phyloP scores from a whole-genome alignment of 257 asterid species.

The Vinca minor region DNA sequence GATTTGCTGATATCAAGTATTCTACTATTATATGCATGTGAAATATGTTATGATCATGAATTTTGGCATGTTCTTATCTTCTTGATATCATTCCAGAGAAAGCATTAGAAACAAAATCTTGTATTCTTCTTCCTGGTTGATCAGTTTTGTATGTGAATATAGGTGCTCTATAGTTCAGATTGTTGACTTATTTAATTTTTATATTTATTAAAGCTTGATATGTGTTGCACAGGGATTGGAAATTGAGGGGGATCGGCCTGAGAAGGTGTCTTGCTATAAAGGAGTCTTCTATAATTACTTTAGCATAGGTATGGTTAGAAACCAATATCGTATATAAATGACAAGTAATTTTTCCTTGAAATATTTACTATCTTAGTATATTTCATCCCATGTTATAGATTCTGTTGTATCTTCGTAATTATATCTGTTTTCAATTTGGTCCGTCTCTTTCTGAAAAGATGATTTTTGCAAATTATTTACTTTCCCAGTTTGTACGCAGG shows the following conservation, averaged over 20 bases:
- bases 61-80: neutral
- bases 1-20: neutral
- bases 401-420: neutral
- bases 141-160: neutral
- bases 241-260: slow-evolving; percentile 60
- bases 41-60: neutral
- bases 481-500: slow-evolving; percentile 38
- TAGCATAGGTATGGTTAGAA: slow-evolving; percentile 66
- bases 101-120: neutral
- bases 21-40: neutral
- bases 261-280: slow-evolving; percentile 56
- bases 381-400: neutral
- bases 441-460: neutral
- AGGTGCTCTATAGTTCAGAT: neutral
- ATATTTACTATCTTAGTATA: neutral
- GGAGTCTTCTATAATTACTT: slow-evolving; percentile 95
- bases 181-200: neutral
- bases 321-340: neutral
- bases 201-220: slow-evolving; percentile 8
- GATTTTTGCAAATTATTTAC: slow-evolving; percentile 11
- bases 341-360: neutral
- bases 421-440: neutral
- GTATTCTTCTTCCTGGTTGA: neutral
- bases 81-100: neutral
- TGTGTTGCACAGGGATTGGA: slow-evolving; percentile 50